A percentile compares a stretch with the other conserved stretches of the same genome.
These are phyloP conservation scores for Mollisiaceae sp. DNA, from an alignment of 2,329 filamentous ascomycete genomes.

Conservation along the genomic window DNA sequence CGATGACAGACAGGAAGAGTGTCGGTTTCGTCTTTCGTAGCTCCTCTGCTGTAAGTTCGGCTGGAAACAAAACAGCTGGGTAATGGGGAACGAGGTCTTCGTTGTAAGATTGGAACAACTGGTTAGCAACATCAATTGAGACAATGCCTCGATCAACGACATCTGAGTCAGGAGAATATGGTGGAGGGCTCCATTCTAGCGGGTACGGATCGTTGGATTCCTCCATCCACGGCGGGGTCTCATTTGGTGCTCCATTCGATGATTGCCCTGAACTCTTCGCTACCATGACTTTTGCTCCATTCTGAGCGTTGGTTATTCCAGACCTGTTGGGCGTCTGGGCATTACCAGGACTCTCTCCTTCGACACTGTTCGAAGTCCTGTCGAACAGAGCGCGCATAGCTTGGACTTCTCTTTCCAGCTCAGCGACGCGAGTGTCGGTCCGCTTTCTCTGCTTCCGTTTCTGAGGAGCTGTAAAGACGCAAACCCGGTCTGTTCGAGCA, in stretches of 20 bases:
- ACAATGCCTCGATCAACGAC: conserved; percentile 63
- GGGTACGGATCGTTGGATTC: background rate
- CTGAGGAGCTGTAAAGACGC: conserved; percentile 45
- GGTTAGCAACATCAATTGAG: conserved; percentile 56
- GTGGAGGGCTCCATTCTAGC: conserved; percentile 16
- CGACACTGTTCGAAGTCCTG: conserved; percentile 15
- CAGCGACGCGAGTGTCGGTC: conserved; percentile 48
- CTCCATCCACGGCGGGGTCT: conserved; percentile 3
- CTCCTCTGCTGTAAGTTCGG: conserved; percentile 55
- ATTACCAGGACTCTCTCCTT: background rate
- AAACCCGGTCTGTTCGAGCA: conserved; percentile 42
- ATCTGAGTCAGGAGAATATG: conserved; percentile 36
- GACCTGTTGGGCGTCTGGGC: background rate
- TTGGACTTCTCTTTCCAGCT: conserved; percentile 47
- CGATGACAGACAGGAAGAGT: conserved; percentile 72
- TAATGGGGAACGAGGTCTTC: conserved; percentile 62
- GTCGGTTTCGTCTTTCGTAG: conserved; percentile 62
- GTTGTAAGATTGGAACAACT: conserved; percentile 61
- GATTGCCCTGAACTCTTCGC: background rate
- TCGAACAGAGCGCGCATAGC: conserved; percentile 45
- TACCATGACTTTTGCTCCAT: background rate
- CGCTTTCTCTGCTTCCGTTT: conserved; percentile 47
- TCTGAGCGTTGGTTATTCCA: background rate
- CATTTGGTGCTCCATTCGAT: background rate
- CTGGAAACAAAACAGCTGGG: conserved; percentile 63